Conservation (phyloP, 2,329 filamentous ascomycete genomes). For the Thielaviopsis punctulata region DNA sequence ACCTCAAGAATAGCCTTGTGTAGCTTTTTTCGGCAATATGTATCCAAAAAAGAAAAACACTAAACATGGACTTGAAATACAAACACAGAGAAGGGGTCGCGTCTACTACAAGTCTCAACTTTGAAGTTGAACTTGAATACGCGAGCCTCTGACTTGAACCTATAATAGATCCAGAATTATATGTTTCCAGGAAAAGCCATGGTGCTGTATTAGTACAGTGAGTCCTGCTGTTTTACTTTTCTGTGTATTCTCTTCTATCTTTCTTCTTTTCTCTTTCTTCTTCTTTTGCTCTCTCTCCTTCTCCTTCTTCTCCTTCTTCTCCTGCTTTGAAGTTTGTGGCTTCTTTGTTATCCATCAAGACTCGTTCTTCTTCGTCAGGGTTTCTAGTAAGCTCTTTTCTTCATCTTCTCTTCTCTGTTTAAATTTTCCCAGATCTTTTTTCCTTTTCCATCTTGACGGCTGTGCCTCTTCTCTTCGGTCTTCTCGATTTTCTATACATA, state of each 20-base stretch:
- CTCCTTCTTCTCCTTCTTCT: neutral
- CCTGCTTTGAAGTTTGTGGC: neutral
- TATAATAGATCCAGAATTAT: too few species aligned
- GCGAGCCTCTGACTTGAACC: too few species aligned
- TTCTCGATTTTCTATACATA: neutral
- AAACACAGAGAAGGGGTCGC: too few species aligned
- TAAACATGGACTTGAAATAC: neutral
- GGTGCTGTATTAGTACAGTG: neutral
- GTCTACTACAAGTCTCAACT: too few species aligned
- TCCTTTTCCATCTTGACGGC: neutral
- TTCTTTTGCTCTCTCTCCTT: neutral
- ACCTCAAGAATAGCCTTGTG: neutral
- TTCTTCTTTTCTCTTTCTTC: neutral
- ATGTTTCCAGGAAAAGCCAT: too few species aligned
- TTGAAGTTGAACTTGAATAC: too few species aligned
- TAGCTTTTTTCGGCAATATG: neutral
- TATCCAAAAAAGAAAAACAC: neutral
- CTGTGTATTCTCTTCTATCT: neutral
- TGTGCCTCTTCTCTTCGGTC: neutral
- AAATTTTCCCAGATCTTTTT: neutral
- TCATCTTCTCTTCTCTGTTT: constrained; percentile 1
- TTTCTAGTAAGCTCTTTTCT: neutral
- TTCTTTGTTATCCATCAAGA: neutral
- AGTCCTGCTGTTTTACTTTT: neutral
- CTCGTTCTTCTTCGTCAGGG: neutral